A percentile compares a stretch with the other conserved stretches of the same genome.
phyloP scores from a whole-genome alignment of 116 monocot genomes.

The Cymodocea nodosa region DNA sequence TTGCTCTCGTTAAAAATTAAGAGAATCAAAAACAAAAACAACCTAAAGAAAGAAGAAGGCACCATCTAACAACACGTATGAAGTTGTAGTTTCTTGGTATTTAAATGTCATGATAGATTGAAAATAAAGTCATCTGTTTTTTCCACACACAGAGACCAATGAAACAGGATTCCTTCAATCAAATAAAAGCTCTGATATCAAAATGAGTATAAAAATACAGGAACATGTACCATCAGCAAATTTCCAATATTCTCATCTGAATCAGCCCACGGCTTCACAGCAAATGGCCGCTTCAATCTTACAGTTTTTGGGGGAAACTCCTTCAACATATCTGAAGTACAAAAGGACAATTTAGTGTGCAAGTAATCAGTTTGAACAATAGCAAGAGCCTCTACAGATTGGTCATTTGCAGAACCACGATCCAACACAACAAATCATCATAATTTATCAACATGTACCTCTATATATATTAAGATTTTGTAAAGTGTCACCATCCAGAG shows the following conservation, averaged over 20 bases:
- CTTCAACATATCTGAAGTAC: constrained; percentile 47
- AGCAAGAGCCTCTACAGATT: too few species aligned
- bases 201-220: background rate
- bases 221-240: constrained; percentile 66
- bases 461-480: constrained; percentile 60
- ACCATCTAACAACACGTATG: too few species aligned
- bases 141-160: too few species aligned
- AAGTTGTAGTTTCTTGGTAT: too few species aligned
- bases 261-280: constrained; percentile 52
- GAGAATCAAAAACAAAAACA: too few species aligned
- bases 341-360: background rate
- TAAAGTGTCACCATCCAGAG: constrained; percentile 72
- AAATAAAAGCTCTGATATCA: background rate
- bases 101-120: too few species aligned
- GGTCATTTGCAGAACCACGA: too few species aligned
- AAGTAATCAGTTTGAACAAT: background rate
- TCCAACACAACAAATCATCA: too few species aligned
- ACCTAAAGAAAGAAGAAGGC: too few species aligned
- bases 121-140: too few species aligned
- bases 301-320: constrained; percentile 67
- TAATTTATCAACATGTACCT: constrained; percentile 20
- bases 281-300: constrained; percentile 54
- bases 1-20: too few species aligned
- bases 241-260: constrained; percentile 80
- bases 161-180: too few species aligned